Evolutionary conservation across 768 basidiomycete genomes (phyloP), one percentile per base, ranked within the genome.

Genomic region (Boletus edulis): DNA sequence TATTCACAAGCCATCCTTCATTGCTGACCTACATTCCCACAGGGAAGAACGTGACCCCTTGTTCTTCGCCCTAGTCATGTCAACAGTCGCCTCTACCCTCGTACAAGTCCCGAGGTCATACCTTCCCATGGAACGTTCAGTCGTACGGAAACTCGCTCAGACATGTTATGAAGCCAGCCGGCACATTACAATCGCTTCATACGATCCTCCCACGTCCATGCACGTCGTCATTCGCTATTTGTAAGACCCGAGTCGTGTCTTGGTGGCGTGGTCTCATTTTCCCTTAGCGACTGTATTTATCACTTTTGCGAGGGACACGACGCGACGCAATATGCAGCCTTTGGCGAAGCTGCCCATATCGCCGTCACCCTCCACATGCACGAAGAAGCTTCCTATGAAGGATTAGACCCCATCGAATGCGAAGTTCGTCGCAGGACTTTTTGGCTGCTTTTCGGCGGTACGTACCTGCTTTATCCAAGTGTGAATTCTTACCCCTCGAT

Each of bases 51-150:
- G 84, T 18, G 90, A 95, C 63, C 91, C 92, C 27, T 81, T 95
- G 38, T 96, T 94, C 76, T 94, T 91, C 63, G 87, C 92, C 5
- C 74, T 96, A 29, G 89, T 97, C 59, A 89, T 94, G 86, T 89
- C 87, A 14, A 91, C 91, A 11, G 83, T 94, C 17, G 90, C 92
- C 4, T 87, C 86, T 15, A 95, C 94, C 1, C 77, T 95, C 12
- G 89, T 93, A 5, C 94, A 95, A 71, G 84, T 94, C 6, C 94
- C 94, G 14, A 79, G 89, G 51, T 89, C 88, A 2, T 95, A 93
- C 72, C 78, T 96, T 50, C 91, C 91, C 18, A 88, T 92, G 86
- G 87, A 91, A 59, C 81, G 91, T 32, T 77, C 84, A 12, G 84
- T 90, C 38, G 91, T 94, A n/a, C 81, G 89, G 46, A 89, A 86